Base-by-base conservation (phyloP, 2,329 filamentous ascomycete genomes). In the Gyromitra esculenta region DNA sequence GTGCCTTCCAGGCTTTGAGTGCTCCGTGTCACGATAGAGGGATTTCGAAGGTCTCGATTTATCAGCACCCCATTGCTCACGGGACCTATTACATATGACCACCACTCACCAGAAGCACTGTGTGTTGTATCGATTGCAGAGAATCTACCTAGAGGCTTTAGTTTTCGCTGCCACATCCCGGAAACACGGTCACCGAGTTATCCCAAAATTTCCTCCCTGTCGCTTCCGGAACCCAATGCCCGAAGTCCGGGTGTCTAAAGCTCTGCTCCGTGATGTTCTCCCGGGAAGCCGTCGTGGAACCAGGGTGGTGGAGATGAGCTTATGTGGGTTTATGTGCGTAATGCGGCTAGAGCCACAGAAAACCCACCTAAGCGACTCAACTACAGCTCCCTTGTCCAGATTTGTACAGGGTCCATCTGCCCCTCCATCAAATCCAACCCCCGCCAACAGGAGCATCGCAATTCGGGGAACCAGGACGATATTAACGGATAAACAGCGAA, bases 351-450 rank as follows among this genome's bases (percentile, higher is more conserved):
- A 56, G 57, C 37, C 67, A 64, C 57, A 41, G 18, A 11, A 60
- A 66, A 50, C 15, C 60, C 60, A n/a, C 39, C 37, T 62, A 62
- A 66, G 62, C 71, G 64, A 56, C 70, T 56, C 54, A 59, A 25
- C 35, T 15, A 43, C 56, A 60, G 39, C 52, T 25, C 54, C 43
- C 54, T 66, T 73, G 52, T 62, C 39, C 52, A 31, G 4, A 54
- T 72, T 72, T 57, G 52, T 21, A 48, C 43, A 67, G 52, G 70
- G 70, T 39, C 66, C 41, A 69, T 60, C 35, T 74, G 48, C 72
- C 72, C 72, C 72, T 70, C 72, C 41, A 75, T 71, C 41, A 18
- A 45, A 68, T 21, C 31, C 18, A 21, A 21, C 18, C 48, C 15
- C 56, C 71, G 11, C 35, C 63, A 43, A n/a, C 52, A 59, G 41